A percentile compares a stretch with the other conserved stretches of the same genome.
phyloP scores from a whole-genome alignment of 2,329 filamentous ascomycete genomes.

The Fusarium piperis region DNA sequence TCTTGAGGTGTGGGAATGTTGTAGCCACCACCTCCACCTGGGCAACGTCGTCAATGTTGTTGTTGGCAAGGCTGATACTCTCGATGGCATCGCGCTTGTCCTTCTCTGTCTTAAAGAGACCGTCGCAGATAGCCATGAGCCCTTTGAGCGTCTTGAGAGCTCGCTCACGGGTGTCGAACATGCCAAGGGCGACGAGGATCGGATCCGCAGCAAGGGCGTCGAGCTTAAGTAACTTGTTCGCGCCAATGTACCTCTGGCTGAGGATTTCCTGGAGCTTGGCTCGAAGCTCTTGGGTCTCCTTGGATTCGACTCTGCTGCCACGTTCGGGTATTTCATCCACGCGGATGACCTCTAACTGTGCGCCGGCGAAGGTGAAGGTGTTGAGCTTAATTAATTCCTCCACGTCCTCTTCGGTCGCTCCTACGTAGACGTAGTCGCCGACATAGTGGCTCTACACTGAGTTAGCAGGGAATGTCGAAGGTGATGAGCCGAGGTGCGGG shows the following conservation, averaged over 20 bases:
- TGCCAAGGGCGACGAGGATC: conserved; percentile 76
- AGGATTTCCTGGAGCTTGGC: conserved; percentile 77
- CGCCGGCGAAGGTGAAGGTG: conserved; percentile 74
- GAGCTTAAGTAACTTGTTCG: conserved; percentile 81
- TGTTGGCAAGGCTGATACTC: conserved; percentile 84
- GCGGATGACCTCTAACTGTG: conserved; percentile 65
- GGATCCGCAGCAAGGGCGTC: conserved; percentile 79
- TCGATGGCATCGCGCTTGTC: conserved; percentile 82
- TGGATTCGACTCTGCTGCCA: conserved; percentile 56
- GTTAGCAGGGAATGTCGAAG: conserved; percentile 68
- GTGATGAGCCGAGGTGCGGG: conserved; percentile 32
- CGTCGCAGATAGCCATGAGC: conserved; percentile 86
- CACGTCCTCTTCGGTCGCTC: conserved; percentile 70
- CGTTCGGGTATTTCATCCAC: conserved; percentile 52
- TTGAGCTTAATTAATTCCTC: conserved; percentile 74
- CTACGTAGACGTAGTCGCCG: conserved; percentile 76
- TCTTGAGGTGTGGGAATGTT: conserved; percentile 85
- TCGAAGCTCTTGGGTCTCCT: conserved; percentile 69
- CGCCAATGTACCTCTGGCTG: conserved; percentile 75
- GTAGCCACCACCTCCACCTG: conserved; percentile 79
- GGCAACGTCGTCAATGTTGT: conserved; percentile 77
- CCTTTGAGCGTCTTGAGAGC: conserved; percentile 91
- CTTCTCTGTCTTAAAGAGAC: conserved; percentile 75
- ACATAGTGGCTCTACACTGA: conserved; percentile 73
- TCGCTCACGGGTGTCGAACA: conserved; percentile 76